Conservation (phyloP, 192 early-diverging fungal genomes). For the Endogone sp. region DNA sequence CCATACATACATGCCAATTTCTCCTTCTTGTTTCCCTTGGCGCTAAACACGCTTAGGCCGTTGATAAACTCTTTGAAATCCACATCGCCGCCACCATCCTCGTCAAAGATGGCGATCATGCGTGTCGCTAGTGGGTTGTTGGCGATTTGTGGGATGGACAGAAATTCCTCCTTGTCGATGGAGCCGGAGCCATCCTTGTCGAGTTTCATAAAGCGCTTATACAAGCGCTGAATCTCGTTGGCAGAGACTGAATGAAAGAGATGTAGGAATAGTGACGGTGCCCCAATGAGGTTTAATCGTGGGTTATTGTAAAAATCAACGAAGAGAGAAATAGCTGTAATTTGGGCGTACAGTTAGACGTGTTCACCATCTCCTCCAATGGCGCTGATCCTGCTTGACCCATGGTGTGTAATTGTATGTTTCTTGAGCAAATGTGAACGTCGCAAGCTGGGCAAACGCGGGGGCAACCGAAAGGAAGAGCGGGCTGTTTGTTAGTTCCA, state of each 20-base stretch:
- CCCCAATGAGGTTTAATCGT: too few relatives aligned
- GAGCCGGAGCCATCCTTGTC: conserved; percentile 97
- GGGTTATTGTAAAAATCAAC: too few relatives aligned
- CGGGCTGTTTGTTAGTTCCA: too few relatives aligned
- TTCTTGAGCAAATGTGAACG: too few relatives aligned
- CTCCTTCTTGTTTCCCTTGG: conserved; percentile 91
- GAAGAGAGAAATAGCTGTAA: too few relatives aligned
- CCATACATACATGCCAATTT: conserved; percentile 83
- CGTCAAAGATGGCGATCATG: conserved; percentile 96
- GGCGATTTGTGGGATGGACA: conserved; percentile 94
- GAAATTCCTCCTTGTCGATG: conserved; percentile 97
- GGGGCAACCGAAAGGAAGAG: too few relatives aligned
- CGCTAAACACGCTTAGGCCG: conserved; percentile 91
- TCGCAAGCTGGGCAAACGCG: too few relatives aligned
- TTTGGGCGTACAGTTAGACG: conserved; percentile 66
- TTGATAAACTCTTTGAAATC: conserved; percentile 99
- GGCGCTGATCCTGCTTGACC: conserved; percentile 61
- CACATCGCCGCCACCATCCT: conserved; percentile 96
- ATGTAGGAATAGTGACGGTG: too few relatives aligned
- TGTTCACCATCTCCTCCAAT: conserved; percentile 74
- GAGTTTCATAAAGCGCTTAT: conserved; percentile 98
- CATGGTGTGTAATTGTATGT: conserved; percentile 48
- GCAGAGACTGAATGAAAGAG: conserved; percentile 59
- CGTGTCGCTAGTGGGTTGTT: conserved; percentile 96
- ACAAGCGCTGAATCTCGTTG: conserved; percentile 95